Base-by-base conservation (phyloP, 306 rosid species). In the Crotalaria pallida region DNA sequence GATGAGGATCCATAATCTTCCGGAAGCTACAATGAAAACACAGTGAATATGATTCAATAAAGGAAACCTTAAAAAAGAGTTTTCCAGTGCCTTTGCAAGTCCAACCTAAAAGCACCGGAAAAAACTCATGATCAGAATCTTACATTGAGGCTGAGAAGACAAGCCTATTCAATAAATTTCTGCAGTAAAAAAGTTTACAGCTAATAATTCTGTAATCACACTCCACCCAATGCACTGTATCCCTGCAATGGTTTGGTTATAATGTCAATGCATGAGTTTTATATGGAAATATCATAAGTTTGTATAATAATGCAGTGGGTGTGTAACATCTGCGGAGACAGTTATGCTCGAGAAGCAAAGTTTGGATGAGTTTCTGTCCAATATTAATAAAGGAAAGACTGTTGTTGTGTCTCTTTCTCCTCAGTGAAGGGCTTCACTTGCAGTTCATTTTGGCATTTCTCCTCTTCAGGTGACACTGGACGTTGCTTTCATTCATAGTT, bases 281-380 rank as follows among this genome's bases (percentile, higher is more conserved):
- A 47, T 47, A 27, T 16, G 48, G 59, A 24, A 74, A 15, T 6
- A 17, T 65, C 26, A 56, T 71, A 62, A 64, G 55, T 80, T 78
- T 52, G 19, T 77, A 29, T 77, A 40, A 61, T 65, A 43, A 68
- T 85, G 80, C 83, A 90, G 98, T 87, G 97, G 98, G 44, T 94
- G 97, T 6, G 94, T 90, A 72, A 94, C 98, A 41, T 88, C 98
- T 13, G 96, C 98, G 0, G 97, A 94, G 85, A 90, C 97, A 7
- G 85, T 94, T 79, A 87, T 94, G 98, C 77, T 94, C 67, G 97
- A 94, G 86, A 94, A 94, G 67, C 98, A 94, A 87, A 91, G 98
- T 81, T 81, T 85, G 89, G 97, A 94, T 41, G 97, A 94, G 81
- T 90, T 94, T 79, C 81, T 94, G 52, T 77, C 84, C 53, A 94